Conservation (phyloP, 352 stramenopile genomes). For the Globisporangium emineosum region DNA sequence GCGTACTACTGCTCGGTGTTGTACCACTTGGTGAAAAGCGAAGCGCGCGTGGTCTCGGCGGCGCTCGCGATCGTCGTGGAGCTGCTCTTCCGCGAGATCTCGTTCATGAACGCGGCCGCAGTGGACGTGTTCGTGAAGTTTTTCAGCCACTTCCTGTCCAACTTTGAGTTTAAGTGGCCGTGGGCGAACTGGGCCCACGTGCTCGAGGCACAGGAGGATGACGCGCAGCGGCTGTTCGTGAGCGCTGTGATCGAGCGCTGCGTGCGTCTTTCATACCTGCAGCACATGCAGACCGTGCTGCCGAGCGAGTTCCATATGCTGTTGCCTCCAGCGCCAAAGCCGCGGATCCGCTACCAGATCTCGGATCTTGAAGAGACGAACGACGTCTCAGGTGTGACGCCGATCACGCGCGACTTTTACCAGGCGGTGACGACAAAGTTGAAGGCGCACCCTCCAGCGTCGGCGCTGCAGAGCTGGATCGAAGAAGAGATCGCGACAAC, state of each 20-base stretch:
- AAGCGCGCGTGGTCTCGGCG: constrained; percentile 58
- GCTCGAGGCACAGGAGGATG: constrained; percentile 72
- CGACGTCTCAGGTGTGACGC: constrained; percentile 22
- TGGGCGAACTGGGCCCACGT: constrained; percentile 80
- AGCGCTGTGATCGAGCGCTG: constrained; percentile 82
- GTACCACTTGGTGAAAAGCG: constrained; percentile 75
- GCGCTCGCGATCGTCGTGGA: constrained; percentile 82
- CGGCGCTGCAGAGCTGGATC: constrained; percentile 54
- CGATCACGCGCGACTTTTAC: constrained; percentile 47
- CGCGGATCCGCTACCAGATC: constrained; percentile 57
- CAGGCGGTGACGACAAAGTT: constrained; percentile 59
- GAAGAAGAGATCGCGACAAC: constrained; percentile 46
- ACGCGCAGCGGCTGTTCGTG: constrained; percentile 81
- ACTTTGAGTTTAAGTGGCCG: constrained; percentile 88
- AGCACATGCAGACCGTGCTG: constrained; percentile 80
- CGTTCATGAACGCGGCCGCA: constrained; percentile 57
- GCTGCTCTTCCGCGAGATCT: constrained; percentile 79
- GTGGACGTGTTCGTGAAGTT: constrained; percentile 71
- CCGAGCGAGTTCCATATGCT: constrained; percentile 76
- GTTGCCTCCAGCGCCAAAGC: constrained; percentile 65
- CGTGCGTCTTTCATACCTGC: constrained; percentile 79
- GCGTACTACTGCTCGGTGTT: constrained; percentile 71
- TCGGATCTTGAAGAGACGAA: constrained; percentile 16
- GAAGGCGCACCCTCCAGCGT: constrained; percentile 56
- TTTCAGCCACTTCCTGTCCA: constrained; percentile 85